Percentiles rank a stretch among this genome's conserved stretches.
Evolutionary conservation across 176 grass and related monocot genomes (phyloP).

Genomic region (Paspalum vaginatum): DNA sequence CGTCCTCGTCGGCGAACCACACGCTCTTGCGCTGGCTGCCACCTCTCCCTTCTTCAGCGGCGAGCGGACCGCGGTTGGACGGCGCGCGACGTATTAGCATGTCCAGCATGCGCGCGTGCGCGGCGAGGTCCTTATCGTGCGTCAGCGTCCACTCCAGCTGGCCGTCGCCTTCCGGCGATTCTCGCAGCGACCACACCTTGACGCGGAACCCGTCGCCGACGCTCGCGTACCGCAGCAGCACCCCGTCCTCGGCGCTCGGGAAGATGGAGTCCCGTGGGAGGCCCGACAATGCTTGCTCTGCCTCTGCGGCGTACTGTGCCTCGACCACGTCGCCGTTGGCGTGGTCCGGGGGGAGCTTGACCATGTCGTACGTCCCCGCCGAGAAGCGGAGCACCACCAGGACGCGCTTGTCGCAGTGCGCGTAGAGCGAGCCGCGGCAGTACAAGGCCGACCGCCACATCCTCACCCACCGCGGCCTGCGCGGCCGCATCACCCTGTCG

Average conservation of each 20-base stretch:
- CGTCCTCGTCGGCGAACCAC: slow-evolving; percentile 18
- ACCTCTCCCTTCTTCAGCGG: neutral
- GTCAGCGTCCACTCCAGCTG: slow-evolving; percentile 31
- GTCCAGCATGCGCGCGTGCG: neutral
- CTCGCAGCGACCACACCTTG: neutral
- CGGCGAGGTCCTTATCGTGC: slow-evolving; percentile 25
- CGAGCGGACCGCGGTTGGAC: neutral
- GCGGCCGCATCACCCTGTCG: neutral
- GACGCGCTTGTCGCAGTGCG: neutral
- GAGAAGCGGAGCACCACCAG: slow-evolving; percentile 7
- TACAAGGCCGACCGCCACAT: slow-evolving; percentile 1
- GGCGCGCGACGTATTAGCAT: neutral
- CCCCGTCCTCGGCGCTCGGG: neutral
- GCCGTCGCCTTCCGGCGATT: neutral
- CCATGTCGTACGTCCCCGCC: slow-evolving; percentile 30
- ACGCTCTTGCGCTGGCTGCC: neutral
- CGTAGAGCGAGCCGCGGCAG: slow-evolving; percentile 3
- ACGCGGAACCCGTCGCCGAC: neutral
- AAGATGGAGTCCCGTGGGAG: slow-evolving; percentile 13
- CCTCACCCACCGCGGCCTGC: neutral
- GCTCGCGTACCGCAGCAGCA: slow-evolving; percentile 2
- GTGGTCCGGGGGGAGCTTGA: neutral
- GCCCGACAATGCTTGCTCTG: neutral
- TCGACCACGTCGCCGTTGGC: neutral
- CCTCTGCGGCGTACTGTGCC: neutral